A percentile compares a stretch with the other conserved stretches of the same genome.
phyloP scores from a whole-genome alignment of 805 yeast genomes.

The Candida sphagnicola region DNA sequence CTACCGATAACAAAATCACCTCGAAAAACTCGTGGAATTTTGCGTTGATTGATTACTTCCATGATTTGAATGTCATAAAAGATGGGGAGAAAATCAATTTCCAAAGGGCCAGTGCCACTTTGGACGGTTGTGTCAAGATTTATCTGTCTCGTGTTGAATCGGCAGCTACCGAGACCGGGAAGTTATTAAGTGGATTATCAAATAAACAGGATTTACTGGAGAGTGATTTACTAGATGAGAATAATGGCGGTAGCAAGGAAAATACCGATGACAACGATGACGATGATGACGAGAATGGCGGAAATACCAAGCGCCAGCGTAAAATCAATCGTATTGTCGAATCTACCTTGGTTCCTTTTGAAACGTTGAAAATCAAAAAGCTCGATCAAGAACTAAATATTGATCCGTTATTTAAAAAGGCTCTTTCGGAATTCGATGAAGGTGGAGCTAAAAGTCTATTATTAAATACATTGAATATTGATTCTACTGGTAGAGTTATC shows the following conservation, averaged over 20 bases:
- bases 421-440: conserved; percentile 75
- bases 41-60: conserved; percentile 49
- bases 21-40: conserved; percentile 47
- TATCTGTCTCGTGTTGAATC: conserved; percentile 90
- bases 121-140: conserved; percentile 93
- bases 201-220: conserved; percentile 23
- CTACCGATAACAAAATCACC: conserved; percentile 47
- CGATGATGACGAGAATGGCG: conserved; percentile 13
- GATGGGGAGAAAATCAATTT: conserved; percentile 63
- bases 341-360: conserved; percentile 51
- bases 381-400: conserved; percentile 62
- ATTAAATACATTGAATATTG: conserved; percentile 57
- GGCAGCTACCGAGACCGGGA: conserved; percentile 86
- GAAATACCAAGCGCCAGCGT: conserved; percentile 19
- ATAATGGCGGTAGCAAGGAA: conserved; percentile 11
- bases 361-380: conserved; percentile 47
- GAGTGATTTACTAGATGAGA: conserved; percentile 8
- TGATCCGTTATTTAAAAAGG: conserved; percentile 73
- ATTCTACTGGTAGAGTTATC: conserved; percentile 51
- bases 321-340: conserved; percentile 31
- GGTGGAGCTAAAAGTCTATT: conserved; percentile 75
- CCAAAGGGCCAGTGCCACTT: conserved; percentile 84
- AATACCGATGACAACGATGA: conserved; percentile 16
- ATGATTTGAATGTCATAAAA: conserved; percentile 44
- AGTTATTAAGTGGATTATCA: conserved; percentile 72